Base-by-base conservation (phyloP, 2,329 filamentous ascomycete genomes). In the Ophiosphaerella narmari region DNA sequence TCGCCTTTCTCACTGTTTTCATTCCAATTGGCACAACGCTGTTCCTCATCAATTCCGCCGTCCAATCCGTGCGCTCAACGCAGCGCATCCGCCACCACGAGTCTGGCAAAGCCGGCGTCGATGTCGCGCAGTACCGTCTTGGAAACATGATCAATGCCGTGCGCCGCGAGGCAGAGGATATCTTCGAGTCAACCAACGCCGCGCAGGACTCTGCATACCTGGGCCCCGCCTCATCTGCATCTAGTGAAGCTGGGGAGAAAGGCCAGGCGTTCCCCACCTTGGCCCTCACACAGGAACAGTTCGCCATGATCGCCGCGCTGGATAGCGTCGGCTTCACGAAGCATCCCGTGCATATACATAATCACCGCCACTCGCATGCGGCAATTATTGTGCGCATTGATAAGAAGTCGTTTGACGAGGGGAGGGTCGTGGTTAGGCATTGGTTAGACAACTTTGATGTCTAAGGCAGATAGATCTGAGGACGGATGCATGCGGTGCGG, bases 381-480 rank as follows among this genome's bases (percentile, higher is more conserved):
- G 92, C 92, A 3, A 96, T 97, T 40, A 90, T 97, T 56, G 86
- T 95, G 32, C 83, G 93, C 33, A 83, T 79, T 54, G 72, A 88
- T 34, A 86, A 84, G 67, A 77, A 81, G 43, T 76, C 73, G 0
- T 95, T 91, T 62, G 78, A 82, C 2, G 92, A 97, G 73, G 93
- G 93, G 0, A 84, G 82, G 65, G 70, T 89, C 11, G 90, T 97
- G 31, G 77, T 94, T 48, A 82, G 80, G 63, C 93, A 97, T 75
- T 97, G 90, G 88, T 75, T 91, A 2, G 80, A 86, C 44, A 81
- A 87, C 39, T 97, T 97, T 67, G 72, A 85, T 55, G 48, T 68
- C 6, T 70, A 18, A 59, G 18, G 18, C 4, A 21, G 18, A 21
- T 21, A 4, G 18, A 21, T 21, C 18, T 21, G 18, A 5, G 18